Percentiles rank a stretch among this genome's conserved stretches.
Conservation (phyloP, 352 stramenopile genomes). For the Phytophthora ohioensis region DNA sequence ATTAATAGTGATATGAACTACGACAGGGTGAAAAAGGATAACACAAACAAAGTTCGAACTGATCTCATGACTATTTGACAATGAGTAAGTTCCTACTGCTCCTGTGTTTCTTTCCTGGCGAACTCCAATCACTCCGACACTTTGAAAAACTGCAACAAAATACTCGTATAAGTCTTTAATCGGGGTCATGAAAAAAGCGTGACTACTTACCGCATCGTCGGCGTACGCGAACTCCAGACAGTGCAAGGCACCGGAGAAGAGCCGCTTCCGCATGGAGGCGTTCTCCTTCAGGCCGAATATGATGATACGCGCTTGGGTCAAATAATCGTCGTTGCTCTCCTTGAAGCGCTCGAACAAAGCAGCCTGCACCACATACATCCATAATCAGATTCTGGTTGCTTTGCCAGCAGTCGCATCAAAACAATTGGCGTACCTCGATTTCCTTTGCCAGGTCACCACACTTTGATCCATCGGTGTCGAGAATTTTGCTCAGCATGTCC, state of each 20-base stretch:
- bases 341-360: conserved; percentile 85
- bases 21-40: not conserved
- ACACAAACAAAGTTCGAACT: conserved; percentile 26
- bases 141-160: conserved; percentile 57
- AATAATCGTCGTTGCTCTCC: conserved; percentile 82
- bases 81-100: conserved; percentile 33
- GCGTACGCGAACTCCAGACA: conserved; percentile 80
- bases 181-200: not conserved
- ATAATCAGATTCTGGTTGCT: conserved; percentile 6
- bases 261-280: conserved; percentile 62
- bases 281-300: conserved; percentile 85
- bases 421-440: conserved; percentile 61
- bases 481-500: conserved; percentile 72
- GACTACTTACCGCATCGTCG: conserved; percentile 64
- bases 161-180: not conserved
- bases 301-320: conserved; percentile 75
- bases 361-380: conserved; percentile 37
- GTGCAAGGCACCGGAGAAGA: conserved; percentile 71
- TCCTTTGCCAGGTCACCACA: conserved; percentile 62
- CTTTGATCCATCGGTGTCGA: conserved; percentile 51
- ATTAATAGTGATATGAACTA: conserved; percentile 1
- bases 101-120: conserved; percentile 9
- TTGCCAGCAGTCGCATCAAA: not conserved
- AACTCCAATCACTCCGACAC: conserved; percentile 30
- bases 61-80: conserved; percentile 33